These are phyloP conservation scores for Dimargaris cristalligena DNA, from an alignment of 192 early-diverging fungal genomes.

Conservation along the genomic window DNA sequence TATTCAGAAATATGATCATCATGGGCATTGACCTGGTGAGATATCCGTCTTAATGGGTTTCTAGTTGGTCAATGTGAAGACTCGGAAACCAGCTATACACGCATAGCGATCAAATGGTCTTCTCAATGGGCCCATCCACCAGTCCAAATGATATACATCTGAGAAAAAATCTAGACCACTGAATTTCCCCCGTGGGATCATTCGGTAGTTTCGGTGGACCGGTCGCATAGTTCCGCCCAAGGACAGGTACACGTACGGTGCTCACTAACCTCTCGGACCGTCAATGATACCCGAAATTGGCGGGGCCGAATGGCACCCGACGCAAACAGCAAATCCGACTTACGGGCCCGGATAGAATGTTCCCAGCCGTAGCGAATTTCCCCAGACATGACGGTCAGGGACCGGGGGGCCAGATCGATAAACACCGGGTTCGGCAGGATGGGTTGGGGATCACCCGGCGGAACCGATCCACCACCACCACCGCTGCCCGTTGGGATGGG, in stretches of 20 bases:
- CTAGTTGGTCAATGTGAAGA: too few species aligned
- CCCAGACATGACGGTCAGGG: conserved; percentile 26
- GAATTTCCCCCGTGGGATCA: too few species aligned
- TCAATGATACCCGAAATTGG: conserved; percentile 17
- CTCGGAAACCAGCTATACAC: too few species aligned
- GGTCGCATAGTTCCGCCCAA: background rate
- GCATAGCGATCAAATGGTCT: too few species aligned
- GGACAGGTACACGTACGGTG: background rate
- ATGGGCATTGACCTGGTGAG: too few species aligned
- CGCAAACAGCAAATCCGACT: conserved; percentile 24
- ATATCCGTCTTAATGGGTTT: too few species aligned
- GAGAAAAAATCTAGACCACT: too few species aligned
- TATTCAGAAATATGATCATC: too few species aligned
- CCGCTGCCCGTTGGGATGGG: background rate
- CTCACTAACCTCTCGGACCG: background rate
- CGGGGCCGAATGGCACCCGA: conserved; percentile 11
- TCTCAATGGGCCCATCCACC: too few species aligned
- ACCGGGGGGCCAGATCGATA: conserved; percentile 25
- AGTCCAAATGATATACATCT: too few species aligned
- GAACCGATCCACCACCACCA: too few species aligned
- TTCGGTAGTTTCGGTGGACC: background rate
- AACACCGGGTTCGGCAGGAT: conserved; percentile 9
- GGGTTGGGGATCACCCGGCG: background rate
- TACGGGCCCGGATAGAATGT: conserved; percentile 29
- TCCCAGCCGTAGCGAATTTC: conserved; percentile 31